These are phyloP conservation scores for Leccinum aurantiacum DNA, from an alignment of 768 basidiomycete genomes.

Conservation along the genomic window DNA sequence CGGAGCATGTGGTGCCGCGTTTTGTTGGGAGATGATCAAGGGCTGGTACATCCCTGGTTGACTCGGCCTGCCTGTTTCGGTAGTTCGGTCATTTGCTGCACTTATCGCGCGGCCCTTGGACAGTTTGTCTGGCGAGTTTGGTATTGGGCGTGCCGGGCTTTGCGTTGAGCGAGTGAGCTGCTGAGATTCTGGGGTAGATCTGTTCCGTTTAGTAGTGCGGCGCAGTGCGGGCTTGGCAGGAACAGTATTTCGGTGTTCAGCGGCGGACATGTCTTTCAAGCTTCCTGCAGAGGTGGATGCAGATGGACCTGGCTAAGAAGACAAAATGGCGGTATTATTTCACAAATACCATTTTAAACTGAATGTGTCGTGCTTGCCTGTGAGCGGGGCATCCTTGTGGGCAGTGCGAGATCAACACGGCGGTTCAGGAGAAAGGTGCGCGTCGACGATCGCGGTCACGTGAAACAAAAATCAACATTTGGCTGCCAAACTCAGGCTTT, in stretches of 20 bases:
- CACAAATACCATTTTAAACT: background rate
- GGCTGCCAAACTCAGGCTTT: too few species aligned
- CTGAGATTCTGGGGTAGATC: conserved; percentile 7
- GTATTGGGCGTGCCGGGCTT: background rate
- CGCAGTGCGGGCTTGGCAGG: conserved; percentile 6
- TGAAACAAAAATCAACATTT: conserved; percentile 23
- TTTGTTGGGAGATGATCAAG: conserved; percentile 6
- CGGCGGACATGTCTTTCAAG: conserved; percentile 20
- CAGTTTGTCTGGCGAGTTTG: conserved; percentile 11
- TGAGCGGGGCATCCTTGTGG: conserved; percentile 15
- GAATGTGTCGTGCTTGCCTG: conserved; percentile 13
- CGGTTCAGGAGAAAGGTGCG: background rate
- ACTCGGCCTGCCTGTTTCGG: background rate
- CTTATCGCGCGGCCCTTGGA: conserved; percentile 6
- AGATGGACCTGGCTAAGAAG: conserved; percentile 11
- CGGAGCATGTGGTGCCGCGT: conserved; percentile 8
- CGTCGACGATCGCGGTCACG: conserved; percentile 21
- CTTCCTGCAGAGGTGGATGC: conserved; percentile 21
- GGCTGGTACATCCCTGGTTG: conserved; percentile 11
- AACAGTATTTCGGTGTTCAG: conserved; percentile 1
- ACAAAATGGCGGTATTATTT: background rate
- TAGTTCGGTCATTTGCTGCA: background rate
- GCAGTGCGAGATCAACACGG: too few species aligned
- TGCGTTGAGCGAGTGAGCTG: conserved; percentile 15
- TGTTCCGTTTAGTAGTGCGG: conserved; percentile 22